Evolutionary conservation across 768 basidiomycete genomes (phyloP), one percentile per base, ranked within the genome.

Genomic region (Sarcodon aspratus): DNA sequence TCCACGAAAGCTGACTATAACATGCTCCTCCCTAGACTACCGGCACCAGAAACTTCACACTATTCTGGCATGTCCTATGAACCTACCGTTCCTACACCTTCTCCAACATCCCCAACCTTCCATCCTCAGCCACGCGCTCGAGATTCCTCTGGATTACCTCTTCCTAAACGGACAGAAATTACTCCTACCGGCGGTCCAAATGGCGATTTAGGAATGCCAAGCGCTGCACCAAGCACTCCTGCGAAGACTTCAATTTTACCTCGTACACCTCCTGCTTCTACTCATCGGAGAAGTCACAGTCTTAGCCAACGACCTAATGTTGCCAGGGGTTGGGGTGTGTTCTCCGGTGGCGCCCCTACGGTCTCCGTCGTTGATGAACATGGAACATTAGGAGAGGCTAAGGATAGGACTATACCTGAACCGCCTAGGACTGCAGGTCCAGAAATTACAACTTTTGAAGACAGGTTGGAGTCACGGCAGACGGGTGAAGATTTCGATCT

Each of bases 21-120:
- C 54, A 89, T 93, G 80, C 79, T 82, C 0, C 72, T 91, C 6
- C 88, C 90, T 2, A 73, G 84, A 13, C 70, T 92, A 11, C 89
- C 90, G 31, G 77, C 85, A 2, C 90, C 90, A 0, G 84, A 83
- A 58, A 79, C 85, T 6, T 80, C 81, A 0, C 89, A 92, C 59
- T 86, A 80, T 58, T 86, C 85, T 12, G 83, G 80, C 8, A 76
- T 82, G 76, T 86, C 85, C 33, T 92, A 92, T 57, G 86, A 90
- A 57, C 65, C 70, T 17, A 65, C 70, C 4, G 62, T 59, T 7
- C 54, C 74, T 1, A 64, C 77, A 3, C 74, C 81, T 1, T 75
- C 81, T 0, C 83, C 89, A 1, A 82, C 79, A 1, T 59, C 76
- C 2, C 67, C 75, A 1, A 63, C 68, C 3, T 85, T 85, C 66